A percentile compares a stretch with the other conserved stretches of the same genome.
phyloP scores from a whole-genome alignment of 2,329 filamentous ascomycete genomes.

The Cladosporium sp. region DNA sequence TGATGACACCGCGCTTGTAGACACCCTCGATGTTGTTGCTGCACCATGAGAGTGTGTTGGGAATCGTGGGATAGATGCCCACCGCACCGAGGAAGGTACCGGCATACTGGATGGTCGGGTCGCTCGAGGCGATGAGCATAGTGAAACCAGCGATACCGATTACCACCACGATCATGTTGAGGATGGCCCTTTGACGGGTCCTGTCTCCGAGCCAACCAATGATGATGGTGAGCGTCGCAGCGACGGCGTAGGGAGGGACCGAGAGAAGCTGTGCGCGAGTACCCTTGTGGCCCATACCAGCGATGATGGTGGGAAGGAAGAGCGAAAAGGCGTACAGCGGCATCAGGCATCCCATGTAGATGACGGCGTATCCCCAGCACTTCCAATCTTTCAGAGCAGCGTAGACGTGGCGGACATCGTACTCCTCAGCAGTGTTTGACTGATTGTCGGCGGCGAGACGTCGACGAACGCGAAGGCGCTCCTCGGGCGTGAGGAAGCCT shows the following conservation, averaged over 20 bases:
- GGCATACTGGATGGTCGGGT: conserved; percentile 69
- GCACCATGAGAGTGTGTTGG: conserved; percentile 84
- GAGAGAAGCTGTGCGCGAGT: conserved; percentile 67
- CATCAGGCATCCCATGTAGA: conserved; percentile 61
- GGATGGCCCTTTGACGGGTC: conserved; percentile 67
- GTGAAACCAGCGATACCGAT: conserved; percentile 72
- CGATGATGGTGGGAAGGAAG: conserved; percentile 30
- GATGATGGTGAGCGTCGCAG: conserved; percentile 62
- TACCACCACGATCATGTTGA: conserved; percentile 68
- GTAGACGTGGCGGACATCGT: conserved; percentile 24
- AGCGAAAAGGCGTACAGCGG: conserved; percentile 30
- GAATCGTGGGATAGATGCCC: conserved; percentile 82
- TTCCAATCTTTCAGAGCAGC: conserved; percentile 69
- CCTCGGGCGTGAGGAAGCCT: conserved; percentile 51
- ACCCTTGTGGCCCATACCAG: conserved; percentile 48
- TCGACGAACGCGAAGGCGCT: conserved; percentile 22
- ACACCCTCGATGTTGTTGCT: conserved; percentile 86
- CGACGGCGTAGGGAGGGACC: conserved; percentile 71
- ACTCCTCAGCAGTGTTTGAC: conserved; percentile 22
- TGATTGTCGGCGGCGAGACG: conserved; percentile 26
- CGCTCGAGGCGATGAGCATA: conserved; percentile 66
- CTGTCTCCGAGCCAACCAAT: conserved; percentile 75
- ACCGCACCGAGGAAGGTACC: conserved; percentile 79
- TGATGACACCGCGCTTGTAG: conserved; percentile 82
- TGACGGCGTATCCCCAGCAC: conserved; percentile 68